Evolutionary conservation across 805 yeast genomes (phyloP).

Genomic region (Sugiyamaella smithiae): DNA sequence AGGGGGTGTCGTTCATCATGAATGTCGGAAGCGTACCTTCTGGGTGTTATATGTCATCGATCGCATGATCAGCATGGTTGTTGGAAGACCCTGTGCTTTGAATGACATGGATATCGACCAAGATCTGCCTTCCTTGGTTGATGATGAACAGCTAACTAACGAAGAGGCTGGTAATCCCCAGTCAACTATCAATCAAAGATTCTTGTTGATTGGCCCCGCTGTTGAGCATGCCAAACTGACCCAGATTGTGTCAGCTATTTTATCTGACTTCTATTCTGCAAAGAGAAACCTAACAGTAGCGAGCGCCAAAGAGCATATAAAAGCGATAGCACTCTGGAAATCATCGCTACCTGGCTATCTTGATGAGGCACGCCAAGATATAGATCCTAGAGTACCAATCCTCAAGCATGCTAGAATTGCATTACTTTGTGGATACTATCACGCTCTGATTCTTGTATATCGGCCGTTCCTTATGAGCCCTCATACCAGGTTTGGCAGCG

Average conservation of each 20-base stretch:
- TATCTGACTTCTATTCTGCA: constrained; percentile 10
- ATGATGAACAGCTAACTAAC: constrained; percentile 7
- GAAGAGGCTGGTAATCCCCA: constrained; percentile 1
- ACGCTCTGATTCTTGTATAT: constrained; percentile 8
- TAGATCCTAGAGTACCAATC: constrained; percentile 10
- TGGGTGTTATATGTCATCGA: constrained; percentile 12
- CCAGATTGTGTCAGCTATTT: constrained; percentile 9
- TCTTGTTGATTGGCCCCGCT: constrained; percentile 5
- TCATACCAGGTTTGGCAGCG: constrained; percentile 6
- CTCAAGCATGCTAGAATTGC: constrained; percentile 9
- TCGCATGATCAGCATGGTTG: constrained; percentile 7
- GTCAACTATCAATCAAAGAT: neutral
- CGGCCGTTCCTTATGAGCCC: constrained; percentile 11
- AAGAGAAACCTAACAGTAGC: neutral
- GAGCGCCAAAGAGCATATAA: constrained; percentile 1
- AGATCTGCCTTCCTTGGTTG: constrained; percentile 5
- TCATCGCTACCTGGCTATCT: constrained; percentile 4
- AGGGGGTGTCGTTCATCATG: constrained; percentile 7
- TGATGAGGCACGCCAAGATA: constrained; percentile 3
- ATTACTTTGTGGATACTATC: constrained; percentile 8
- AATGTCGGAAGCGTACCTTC: constrained; percentile 11
- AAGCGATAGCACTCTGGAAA: constrained; percentile 4
- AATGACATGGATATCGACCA: constrained; percentile 14
- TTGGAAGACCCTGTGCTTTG: constrained; percentile 13
- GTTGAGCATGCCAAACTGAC: constrained; percentile 10